Base-by-base conservation (phyloP, 1,284 basidiomycete species). In the Austroboletus niveus region DNA sequence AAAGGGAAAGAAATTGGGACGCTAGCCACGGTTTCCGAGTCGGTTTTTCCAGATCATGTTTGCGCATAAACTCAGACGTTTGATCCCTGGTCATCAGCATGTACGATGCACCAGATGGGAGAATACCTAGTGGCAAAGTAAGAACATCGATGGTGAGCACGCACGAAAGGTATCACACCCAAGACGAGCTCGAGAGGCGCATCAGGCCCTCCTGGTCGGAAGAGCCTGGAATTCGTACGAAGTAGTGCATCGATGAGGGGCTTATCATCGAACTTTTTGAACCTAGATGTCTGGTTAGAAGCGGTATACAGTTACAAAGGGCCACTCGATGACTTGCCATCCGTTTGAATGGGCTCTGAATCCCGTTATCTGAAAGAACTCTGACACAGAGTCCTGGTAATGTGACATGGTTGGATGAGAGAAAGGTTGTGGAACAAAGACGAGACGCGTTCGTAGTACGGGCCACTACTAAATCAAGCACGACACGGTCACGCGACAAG, bases 61-160 rank as follows among this genome's bases (percentile, higher is more conserved):
- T 60, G 29, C 27, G 56, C 0, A 61, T 56, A 41, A 68, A 71
- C n/a, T 53, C 36, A n/a, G 48, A 47, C 57, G 56, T 60, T 39
- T 68, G 66, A 46, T 69, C 56, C 10, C 29, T 17, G 12, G 58
- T 51, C 56, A 68, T 69, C 14, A 68, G 32, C 10, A 68, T 20
- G 35, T 68, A 68, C 0, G 66, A 71, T 3, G 68, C 69, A 2
- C 66, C 66, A 0, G 48, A 58, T 2, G 65, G 66, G 8, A 69
- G 57, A n/a, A 68, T 57, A 8, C 66, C 69, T 63, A 46, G 35
- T 7, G 35, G 20, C 5, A 8, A 14, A 27, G n/a, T 58, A 17
- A 57, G n/a, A 27, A 11, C 12, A 5, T 12, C 20, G 22, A 27
- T 31, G 11, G 29, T 6, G 17, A 17, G 5, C 8, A 38, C 9